These are phyloP conservation scores for Tulasnella sp. DNA, from an alignment of 768 basidiomycete species.

Conservation along the genomic window DNA sequence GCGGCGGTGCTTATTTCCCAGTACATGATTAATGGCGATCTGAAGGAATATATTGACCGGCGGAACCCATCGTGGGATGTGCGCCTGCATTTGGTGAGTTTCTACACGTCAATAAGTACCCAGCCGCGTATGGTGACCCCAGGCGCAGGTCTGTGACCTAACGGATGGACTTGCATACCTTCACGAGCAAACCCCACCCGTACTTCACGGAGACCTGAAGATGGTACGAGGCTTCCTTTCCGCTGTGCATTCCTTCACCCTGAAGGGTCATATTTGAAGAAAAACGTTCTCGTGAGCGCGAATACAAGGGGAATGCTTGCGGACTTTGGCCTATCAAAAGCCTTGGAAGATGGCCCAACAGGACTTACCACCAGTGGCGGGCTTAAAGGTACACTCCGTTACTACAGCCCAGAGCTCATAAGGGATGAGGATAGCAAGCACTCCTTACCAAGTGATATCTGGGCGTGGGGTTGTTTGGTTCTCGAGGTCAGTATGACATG, in stretches of 20 bases:
- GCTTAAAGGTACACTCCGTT: not conserved
- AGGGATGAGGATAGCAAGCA: not conserved
- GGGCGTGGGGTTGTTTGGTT: not conserved
- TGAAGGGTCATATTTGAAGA: not conserved
- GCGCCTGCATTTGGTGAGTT: not conserved
- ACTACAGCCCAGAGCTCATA: not conserved
- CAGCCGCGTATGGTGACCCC: too few species aligned
- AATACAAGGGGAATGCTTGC: not conserved
- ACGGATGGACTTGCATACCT: slow-evolving; percentile 1
- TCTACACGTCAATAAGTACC: too few species aligned
- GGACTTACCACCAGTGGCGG: not conserved
- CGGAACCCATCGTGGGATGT: not conserved
- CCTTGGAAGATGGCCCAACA: not conserved
- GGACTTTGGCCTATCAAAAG: not conserved
- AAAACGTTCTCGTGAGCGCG: not conserved
- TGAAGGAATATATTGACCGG: not conserved
- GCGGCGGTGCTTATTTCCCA: not conserved
- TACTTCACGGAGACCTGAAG: not conserved
- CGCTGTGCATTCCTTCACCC: not conserved
- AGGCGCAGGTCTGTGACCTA: not conserved
- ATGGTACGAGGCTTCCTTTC: not conserved
- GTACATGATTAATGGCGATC: not conserved
- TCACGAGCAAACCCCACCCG: not conserved
- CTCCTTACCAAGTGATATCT: not conserved
- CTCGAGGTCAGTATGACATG: not conserved